A percentile compares a stretch with the other conserved stretches of the same genome.
phyloP scores from a whole-genome alignment of 352 stramenopile genomes.

The Thalassiosira allenii region DNA sequence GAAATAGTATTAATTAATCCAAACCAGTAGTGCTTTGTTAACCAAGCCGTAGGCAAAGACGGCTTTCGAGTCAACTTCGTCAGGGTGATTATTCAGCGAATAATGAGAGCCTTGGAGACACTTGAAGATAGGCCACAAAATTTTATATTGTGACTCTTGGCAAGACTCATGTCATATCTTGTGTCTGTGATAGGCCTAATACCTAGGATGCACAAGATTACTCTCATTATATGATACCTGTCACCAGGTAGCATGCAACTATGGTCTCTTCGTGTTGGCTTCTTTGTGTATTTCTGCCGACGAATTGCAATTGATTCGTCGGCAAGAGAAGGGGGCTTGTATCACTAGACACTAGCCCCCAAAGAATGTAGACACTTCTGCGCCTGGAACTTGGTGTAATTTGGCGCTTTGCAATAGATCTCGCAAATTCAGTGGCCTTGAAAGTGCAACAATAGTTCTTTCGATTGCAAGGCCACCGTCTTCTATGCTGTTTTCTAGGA shows the following conservation, averaged over 20 bases:
- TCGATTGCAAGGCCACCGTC: background rate
- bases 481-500: background rate
- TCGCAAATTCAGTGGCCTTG: background rate
- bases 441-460: background rate
- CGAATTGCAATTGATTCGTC: too few relatives aligned
- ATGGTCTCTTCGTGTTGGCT: too few relatives aligned
- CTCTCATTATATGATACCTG: too few relatives aligned
- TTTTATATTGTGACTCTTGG: too few relatives aligned
- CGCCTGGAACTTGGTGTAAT: background rate
- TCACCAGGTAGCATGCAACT: too few relatives aligned
- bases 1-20: too few relatives aligned
- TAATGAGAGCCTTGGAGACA: background rate
- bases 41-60: background rate
- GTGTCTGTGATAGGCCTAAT: too few relatives aligned
- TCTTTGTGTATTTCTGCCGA: too few relatives aligned
- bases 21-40: constrained; percentile 5
- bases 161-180: too few relatives aligned
- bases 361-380: background rate
- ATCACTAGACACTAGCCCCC: background rate
- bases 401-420: background rate
- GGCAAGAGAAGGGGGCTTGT: background rate
- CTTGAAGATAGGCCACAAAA: too few relatives aligned
- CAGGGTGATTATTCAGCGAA: constrained; percentile 1
- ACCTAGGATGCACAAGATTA: too few relatives aligned
- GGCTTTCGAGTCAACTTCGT: constrained; percentile 2